Percentiles rank a stretch among this genome's conserved stretches.
phyloP scores from a whole-genome alignment of 768 basidiomycete genomes.

The Sarcodon sp. region DNA sequence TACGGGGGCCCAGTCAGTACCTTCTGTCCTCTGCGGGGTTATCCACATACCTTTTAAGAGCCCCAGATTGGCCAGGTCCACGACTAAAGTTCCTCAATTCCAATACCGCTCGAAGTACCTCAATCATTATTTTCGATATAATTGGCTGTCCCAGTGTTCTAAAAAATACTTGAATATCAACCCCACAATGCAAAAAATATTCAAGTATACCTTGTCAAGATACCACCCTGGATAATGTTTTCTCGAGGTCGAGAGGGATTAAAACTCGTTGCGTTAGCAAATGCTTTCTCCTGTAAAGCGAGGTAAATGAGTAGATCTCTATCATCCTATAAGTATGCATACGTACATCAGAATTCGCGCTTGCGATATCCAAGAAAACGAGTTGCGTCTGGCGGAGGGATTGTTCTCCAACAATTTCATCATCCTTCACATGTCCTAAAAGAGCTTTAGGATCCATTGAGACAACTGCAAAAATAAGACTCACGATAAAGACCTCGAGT shows the following conservation, averaged over 20 bases:
- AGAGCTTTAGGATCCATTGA: neutral
- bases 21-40: neutral
- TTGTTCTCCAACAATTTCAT: conserved; percentile 28
- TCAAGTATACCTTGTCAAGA: conserved; percentile 24
- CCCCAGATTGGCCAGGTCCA: conserved; percentile 57
- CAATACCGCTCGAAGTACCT: conserved; percentile 55
- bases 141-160: neutral
- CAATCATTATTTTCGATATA: conserved; percentile 31
- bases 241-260: conserved; percentile 32
- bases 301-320: conserved; percentile 1
- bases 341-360: conserved; percentile 48
- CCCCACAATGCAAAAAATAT: conserved; percentile 7
- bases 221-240: conserved; percentile 35
- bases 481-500: conserved; percentile 59
- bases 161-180: conserved; percentile 2
- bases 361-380: conserved; percentile 49
- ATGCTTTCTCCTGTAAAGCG: conserved; percentile 29
- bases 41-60: conserved; percentile 34
- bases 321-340: neutral
- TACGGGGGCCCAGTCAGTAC: neutral
- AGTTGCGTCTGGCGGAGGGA: conserved; percentile 33
- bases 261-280: conserved; percentile 32
- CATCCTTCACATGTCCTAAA: conserved; percentile 33
- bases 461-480: conserved; percentile 10
- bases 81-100: conserved; percentile 44